Evolutionary conservation across 225 moss, liverwort and hornwort species (phyloP), one percentile per base, ranked within the genome.

Genomic region (Polytrichum commune): DNA sequence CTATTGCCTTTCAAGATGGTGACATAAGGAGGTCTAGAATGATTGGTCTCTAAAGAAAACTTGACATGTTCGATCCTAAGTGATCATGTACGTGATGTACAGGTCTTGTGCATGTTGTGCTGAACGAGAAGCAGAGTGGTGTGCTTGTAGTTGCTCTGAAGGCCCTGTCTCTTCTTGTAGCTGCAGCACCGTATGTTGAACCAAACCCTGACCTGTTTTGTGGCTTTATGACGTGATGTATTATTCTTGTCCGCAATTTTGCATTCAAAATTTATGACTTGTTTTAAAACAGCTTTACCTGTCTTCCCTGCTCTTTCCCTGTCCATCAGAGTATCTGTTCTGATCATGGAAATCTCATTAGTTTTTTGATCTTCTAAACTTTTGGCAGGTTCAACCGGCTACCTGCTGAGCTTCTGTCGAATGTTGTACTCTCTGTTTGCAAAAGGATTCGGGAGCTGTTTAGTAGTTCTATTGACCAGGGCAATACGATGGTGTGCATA

Each of bases 21-120:
- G 24, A 22, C 58, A 58, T 6, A 24, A 58, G 22, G 58, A 58
- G 24, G 58, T 20, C 24, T 58, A 58, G 24, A 23, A 22, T 58
- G n/a, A 20, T 20, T 6, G 7, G 19, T 58, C 46, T 58, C 58
- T 58, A 58, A 24, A 20, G 58, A 20, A 20, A 20, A 58, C 6
- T 58, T 24, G 24, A 23, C 58, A 6, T 7, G 20, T 58, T 58
- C 8, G 58, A 24, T 58, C 58, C 24, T 4, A 46, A 46, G 46
- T 46, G 16, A 46, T 46, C 46, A 13, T 46, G 46, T 46, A 16
- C 16, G 46, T 76, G 63, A 71, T 65, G 77, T 63, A 69, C 93
- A 96, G 95, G 95, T 72, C 88, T 96, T 58, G 79, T 96, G 64
- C 91, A 90, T 73, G 91, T 93, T 61, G 80, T 96, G 65, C 77